Evolutionary conservation across 2,329 filamentous ascomycete species (phyloP).

Genomic region (Trichophyton simii): DNA sequence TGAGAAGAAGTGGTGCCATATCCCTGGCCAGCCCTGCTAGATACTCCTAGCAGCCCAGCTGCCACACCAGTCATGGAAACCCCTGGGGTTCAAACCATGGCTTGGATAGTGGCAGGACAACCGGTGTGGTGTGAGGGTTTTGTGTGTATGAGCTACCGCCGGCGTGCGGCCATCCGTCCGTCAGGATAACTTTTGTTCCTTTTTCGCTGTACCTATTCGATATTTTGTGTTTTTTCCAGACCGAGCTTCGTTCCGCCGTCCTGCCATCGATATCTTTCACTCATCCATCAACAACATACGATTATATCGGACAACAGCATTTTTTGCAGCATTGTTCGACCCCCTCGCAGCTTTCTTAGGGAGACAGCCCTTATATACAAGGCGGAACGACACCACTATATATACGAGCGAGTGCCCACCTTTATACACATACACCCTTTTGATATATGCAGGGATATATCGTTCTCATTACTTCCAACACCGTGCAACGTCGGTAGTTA

Average conservation of each 20-base stretch:
- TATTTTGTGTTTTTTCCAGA: background rate
- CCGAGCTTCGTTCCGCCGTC: background rate
- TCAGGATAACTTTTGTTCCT: background rate
- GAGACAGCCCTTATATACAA: background rate
- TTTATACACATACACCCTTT: background rate
- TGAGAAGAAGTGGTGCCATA: slow-evolving; percentile 22
- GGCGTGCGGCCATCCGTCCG: background rate
- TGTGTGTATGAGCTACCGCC: background rate
- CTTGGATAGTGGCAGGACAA: background rate
- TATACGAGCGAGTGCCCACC: background rate
- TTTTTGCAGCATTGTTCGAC: background rate
- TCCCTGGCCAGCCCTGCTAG: slow-evolving; percentile 30
- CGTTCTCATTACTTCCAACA: background rate
- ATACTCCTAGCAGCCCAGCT: background rate
- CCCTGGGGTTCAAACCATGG: background rate
- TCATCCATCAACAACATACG: background rate
- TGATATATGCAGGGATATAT: background rate
- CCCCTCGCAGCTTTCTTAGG: background rate
- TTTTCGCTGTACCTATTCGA: background rate
- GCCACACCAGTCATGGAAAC: background rate
- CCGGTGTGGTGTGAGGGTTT: background rate
- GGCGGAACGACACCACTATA: background rate
- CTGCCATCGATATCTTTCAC: background rate
- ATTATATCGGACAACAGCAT: background rate
- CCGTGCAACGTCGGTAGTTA: background rate